Base-by-base conservation (phyloP, 164 flowering plant species). In the Tetrastigma voinierianum region DNA sequence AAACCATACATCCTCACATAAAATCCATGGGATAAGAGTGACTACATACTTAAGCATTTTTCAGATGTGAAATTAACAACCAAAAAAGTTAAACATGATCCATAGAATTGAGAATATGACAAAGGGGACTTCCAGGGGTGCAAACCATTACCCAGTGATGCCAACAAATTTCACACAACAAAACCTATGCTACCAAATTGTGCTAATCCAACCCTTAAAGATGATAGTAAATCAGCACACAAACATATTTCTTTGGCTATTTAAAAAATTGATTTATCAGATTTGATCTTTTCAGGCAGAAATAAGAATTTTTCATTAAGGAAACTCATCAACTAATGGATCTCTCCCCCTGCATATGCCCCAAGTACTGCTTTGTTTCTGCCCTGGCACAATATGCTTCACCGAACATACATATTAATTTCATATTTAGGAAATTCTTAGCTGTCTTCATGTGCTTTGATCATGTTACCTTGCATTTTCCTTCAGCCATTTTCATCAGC, bases 401-500 rank as follows among this genome's bases (percentile, higher is more conserved):
- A 54, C 43, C 40, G 6, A 53, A 55, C 44, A 58, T 19, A 2
- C n/a, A 58, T 57, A 24, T 24, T 14, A 14, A 2, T 20, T 48
- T 24, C 12, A 32, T 45, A 15, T 10, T 19, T 0, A 13, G 51
- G 21, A 21, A 67, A 64, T 56, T n/a, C 7, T 45, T 14, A 65
- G 62, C 61, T 59, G 15, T 32, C 62, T 48, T 15, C 19, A 14
- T 15, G 20, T 46, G 45, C 44, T 55, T 40, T 32, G 54, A 46
- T 62, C 20, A 49, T 9, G 24, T 48, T 77, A 93, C 99, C 99
- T 90, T 93, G 90, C 98, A 93, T 56, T 84, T 87, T 56, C 98
- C 97, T 84, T 96, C 98, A 69, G 99, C 97, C 97, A 96, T 78
- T 83, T 86, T 86, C 96, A 96, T 96, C 59, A 96, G 90, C 99